Percentiles rank a stretch among this genome's conserved stretches.
phyloP scores from a whole-genome alignment of 179 eudicot genomes.

The Actinidia arguta region DNA sequence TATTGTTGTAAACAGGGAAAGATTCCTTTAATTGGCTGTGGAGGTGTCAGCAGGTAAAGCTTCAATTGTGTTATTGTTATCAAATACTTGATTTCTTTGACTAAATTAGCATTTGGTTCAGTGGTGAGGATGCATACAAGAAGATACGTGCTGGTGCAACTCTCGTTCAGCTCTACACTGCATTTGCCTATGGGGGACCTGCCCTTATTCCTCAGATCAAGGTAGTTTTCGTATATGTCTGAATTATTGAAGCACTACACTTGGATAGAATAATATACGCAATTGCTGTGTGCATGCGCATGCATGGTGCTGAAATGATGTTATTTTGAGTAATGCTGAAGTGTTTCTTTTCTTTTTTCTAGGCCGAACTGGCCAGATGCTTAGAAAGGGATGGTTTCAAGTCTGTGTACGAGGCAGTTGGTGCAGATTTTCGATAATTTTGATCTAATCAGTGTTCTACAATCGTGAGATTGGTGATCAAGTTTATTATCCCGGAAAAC shows the following conservation, averaged over 20 bases:
- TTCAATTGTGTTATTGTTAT: conserved; percentile 11
- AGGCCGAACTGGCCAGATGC: conserved; percentile 94
- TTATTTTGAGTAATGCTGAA: too few species aligned
- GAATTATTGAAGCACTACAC: not conserved
- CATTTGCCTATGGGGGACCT: conserved; percentile 96
- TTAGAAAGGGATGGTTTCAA: conserved; percentile 94
- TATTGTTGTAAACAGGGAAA: conserved; percentile 61
- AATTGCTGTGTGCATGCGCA: not conserved
- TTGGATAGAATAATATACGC: not conserved
- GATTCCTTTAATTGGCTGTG: conserved; percentile 92
- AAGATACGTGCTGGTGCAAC: conserved; percentile 94
- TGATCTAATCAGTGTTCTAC: not conserved
- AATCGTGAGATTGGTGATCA: not conserved
- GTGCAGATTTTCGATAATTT: conserved; percentile 76
- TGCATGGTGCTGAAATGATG: not conserved
- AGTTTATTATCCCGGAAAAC: not conserved
- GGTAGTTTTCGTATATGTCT: conserved; percentile 46
- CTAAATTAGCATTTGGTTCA: conserved; percentile 35
- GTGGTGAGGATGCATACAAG: conserved; percentile 97
- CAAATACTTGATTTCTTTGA: conserved; percentile 7
- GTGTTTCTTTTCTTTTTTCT: not conserved
- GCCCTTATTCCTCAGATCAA: conserved; percentile 95
- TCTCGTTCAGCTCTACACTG: conserved; percentile 92
- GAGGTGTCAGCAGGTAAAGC: conserved; percentile 90
- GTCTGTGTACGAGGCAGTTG: conserved; percentile 84